Evolutionary conservation across 2,329 filamentous ascomycete genomes (phyloP), one percentile per base, ranked within the genome.

Genomic region (Sporothrix protearum): DNA sequence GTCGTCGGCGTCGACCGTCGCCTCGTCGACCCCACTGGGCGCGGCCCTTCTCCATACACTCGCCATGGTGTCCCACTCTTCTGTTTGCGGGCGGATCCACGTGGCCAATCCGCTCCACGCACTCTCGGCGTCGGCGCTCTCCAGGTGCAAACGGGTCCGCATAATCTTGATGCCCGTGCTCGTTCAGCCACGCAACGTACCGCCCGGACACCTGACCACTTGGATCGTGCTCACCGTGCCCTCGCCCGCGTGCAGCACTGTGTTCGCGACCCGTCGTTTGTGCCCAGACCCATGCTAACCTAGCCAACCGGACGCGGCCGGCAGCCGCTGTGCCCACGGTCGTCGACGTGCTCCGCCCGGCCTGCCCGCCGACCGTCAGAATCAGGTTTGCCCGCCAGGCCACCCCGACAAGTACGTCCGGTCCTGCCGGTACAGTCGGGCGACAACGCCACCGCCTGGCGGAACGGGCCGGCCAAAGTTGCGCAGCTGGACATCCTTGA

Each of bases 151-250:
- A 78, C 96, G 93, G 4, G 93, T 93, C 49, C 96, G 89, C 94
- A 98, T 98, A 73, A 99, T 96, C 80, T 97, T 97, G 79, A 98
- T 96, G 3, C 96, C 96, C 96, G 77, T 96, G 91, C 80, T 99
- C 96, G 77, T 98, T 99, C 53, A 97, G 86, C 96, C 96, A 99
- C 0, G 90, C 92, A 0, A 97, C 92, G 77, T 94, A 98, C 81
- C 92, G 96, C 0, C 96, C 95, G 0, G 93, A 95, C 53, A 95
- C 80, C 0, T n/a, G 95, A 98, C 94, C 95, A 99, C 80, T 96
- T 96, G 95, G 78, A 99, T 96, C 3, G 90, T 92, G 78, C 89
- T 95, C 74, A 99, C 96, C 1, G 89, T 88, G 3, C 96, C 96
- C 82, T 99, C 96, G 2, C 96, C 96, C 8, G 92, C 93, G 78